phyloP scores from a whole-genome alignment of 2,329 filamentous ascomycete genomes.

The Herpotrichia juniperi region DNA sequence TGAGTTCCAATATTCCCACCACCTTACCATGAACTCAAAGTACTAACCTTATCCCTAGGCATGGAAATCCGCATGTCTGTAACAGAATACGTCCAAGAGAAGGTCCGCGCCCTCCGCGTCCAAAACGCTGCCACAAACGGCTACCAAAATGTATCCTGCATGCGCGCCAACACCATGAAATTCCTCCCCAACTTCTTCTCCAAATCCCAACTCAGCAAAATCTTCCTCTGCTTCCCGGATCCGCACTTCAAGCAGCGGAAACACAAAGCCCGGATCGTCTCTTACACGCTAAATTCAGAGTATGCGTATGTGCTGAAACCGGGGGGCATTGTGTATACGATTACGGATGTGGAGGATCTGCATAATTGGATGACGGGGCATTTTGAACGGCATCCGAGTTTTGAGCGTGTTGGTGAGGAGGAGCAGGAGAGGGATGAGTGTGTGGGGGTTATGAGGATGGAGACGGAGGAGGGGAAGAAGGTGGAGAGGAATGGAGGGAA shows the following conservation, averaged over 20 bases:
- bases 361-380: conserved; percentile 93
- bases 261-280: conserved; percentile 95
- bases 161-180: conserved; percentile 97
- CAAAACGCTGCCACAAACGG: conserved; percentile 59
- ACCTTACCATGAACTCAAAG: neutral
- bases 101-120: conserved; percentile 78
- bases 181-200: conserved; percentile 98
- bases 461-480: conserved; percentile 98
- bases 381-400: conserved; percentile 77
- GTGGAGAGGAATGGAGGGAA: conserved; percentile 86
- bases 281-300: conserved; percentile 84
- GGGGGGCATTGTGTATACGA: conserved; percentile 90
- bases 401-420: conserved; percentile 73
- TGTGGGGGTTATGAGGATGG: conserved; percentile 74
- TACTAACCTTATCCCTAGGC: conserved; percentile 57
- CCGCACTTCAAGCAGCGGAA: conserved; percentile 98
- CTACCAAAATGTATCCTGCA: conserved; percentile 87
- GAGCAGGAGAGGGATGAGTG: conserved; percentile 73
- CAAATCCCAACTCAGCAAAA: conserved; percentile 79
- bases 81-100: conserved; percentile 86
- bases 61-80: conserved; percentile 94
- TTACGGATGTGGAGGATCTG: conserved; percentile 95
- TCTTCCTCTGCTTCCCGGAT: conserved; percentile 98
- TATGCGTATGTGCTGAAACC: conserved; percentile 88
- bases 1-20: conserved; percentile 28